Percentiles rank a stretch among this genome's conserved stretches.
phyloP scores from a whole-genome alignment of 139 green algal genomes.

The Tetradesmus obliquus region DNA sequence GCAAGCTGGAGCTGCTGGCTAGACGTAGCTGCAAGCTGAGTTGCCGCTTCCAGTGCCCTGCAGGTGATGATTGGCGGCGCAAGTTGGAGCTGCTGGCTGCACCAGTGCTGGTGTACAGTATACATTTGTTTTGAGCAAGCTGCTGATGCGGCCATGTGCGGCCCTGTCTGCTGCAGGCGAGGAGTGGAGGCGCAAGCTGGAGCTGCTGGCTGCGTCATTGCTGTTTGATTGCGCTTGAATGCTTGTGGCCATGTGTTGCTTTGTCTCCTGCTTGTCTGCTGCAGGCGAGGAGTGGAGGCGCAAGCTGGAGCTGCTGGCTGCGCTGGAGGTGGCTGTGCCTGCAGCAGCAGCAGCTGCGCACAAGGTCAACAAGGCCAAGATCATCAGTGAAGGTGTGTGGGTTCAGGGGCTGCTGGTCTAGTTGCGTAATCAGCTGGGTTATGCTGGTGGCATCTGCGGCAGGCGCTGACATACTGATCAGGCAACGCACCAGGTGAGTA shows the following conservation, averaged over 20 bases:
- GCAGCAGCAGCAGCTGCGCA: slow-evolving; percentile 22
- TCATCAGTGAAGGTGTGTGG: too few relatives aligned
- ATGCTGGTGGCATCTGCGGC: too few relatives aligned
- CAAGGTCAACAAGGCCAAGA: not conserved
- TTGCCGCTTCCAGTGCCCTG: not conserved
- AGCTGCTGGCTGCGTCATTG: not conserved
- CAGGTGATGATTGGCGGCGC: not conserved
- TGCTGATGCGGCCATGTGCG: too few relatives aligned
- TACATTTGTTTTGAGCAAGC: too few relatives aligned
- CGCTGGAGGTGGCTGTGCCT: slow-evolving; percentile 29
- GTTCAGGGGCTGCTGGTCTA: too few relatives aligned
- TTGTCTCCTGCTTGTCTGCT: not conserved
- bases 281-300: slow-evolving; percentile 21
- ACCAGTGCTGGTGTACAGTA: not conserved
- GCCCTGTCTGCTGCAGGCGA: not conserved
- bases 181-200: slow-evolving; percentile 34
- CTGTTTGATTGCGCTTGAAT: not conserved
- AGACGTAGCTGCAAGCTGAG: too few relatives aligned
- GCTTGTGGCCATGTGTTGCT: too few relatives aligned
- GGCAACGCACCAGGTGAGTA: too few relatives aligned
- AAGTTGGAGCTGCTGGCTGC: not conserved
- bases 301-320: slow-evolving; percentile 27
- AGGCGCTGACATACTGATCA: too few relatives aligned
- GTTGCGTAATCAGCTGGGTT: too few relatives aligned
- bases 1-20: not conserved